Percentiles rank a stretch among this genome's conserved stretches.
Conservation (phyloP, 208 protist species). For the Leishmania lainsoni region DNA sequence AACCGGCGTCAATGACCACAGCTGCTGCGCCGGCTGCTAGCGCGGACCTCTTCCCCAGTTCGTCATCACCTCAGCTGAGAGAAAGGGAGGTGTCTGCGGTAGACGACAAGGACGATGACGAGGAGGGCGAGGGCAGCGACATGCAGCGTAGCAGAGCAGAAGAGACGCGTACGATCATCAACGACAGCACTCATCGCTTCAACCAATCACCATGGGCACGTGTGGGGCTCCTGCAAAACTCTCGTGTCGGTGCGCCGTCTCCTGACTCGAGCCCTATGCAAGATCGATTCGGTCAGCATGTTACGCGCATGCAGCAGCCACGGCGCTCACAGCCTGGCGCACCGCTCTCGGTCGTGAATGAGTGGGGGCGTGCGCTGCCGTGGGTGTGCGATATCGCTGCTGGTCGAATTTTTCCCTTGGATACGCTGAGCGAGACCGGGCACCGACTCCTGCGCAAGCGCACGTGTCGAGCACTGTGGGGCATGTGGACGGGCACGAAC, state of each 20-base stretch:
- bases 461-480: conserved; percentile 55
- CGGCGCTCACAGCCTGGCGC: not conserved
- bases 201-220: not conserved
- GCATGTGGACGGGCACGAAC: conserved; percentile 34
- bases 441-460: conserved; percentile 38
- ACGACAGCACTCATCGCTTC: not conserved
- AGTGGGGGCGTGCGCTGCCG: conserved; percentile 35
- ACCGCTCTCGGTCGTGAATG: not conserved
- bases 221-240: not conserved
- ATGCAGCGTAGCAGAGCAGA: not conserved
- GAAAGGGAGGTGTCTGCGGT: not conserved
- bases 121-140: not conserved
- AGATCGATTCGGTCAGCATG: not conserved
- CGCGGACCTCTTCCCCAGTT: not conserved
- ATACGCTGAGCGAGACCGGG: conserved; percentile 25
- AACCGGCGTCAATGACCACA: not conserved
- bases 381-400: conserved; percentile 47
- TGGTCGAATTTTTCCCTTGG: conserved; percentile 37
- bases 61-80: not conserved
- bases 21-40: not conserved
- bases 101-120: not conserved
- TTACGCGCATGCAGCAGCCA: not conserved
- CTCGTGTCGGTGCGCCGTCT: not conserved
- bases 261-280: not conserved
- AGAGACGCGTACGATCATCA: not conserved